Evolutionary conservation across 2,329 filamentous ascomycete genomes (phyloP).

Genomic region (Hypoxylon sp.): DNA sequence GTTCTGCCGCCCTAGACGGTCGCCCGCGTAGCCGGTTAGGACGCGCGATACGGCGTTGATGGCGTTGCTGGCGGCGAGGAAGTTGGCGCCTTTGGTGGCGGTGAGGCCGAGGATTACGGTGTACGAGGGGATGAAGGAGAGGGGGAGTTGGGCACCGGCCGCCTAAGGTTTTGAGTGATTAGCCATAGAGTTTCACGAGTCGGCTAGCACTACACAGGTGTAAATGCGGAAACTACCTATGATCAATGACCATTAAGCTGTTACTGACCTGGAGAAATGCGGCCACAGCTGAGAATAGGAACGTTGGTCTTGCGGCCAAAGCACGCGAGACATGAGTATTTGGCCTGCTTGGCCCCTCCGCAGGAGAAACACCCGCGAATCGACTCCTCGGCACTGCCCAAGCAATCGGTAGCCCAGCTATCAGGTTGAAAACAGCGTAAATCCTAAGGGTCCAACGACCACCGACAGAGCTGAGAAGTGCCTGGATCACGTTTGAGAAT

Average conservation of each 20-base stretch:
- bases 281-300: constrained; percentile 60
- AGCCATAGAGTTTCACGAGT: not conserved
- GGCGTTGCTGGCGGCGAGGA: constrained; percentile 63
- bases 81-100: constrained; percentile 59
- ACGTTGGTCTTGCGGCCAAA: constrained; percentile 58
- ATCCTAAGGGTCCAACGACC: constrained; percentile 62
- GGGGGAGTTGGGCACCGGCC: constrained; percentile 62
- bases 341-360: constrained; percentile 48
- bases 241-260: too few relatives aligned
- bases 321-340: constrained; percentile 58
- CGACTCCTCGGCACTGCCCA: constrained; percentile 59
- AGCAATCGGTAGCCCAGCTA: constrained; percentile 59
- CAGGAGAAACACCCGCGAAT: constrained; percentile 51
- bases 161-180: constrained; percentile 52
- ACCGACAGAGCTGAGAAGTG: constrained; percentile 60
- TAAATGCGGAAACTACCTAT: too few relatives aligned
- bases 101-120: constrained; percentile 61
- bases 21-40: constrained; percentile 61
- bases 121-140: constrained; percentile 66
- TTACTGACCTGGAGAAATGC: constrained; percentile 57
- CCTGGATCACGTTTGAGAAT: constrained; percentile 59
- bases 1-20: constrained; percentile 64
- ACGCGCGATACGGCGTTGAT: constrained; percentile 63
- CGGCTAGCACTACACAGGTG: too few relatives aligned
- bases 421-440: constrained; percentile 57